Evolutionary conservation across 768 basidiomycete genomes (phyloP).

Genomic region (Leccinum broughii): DNA sequence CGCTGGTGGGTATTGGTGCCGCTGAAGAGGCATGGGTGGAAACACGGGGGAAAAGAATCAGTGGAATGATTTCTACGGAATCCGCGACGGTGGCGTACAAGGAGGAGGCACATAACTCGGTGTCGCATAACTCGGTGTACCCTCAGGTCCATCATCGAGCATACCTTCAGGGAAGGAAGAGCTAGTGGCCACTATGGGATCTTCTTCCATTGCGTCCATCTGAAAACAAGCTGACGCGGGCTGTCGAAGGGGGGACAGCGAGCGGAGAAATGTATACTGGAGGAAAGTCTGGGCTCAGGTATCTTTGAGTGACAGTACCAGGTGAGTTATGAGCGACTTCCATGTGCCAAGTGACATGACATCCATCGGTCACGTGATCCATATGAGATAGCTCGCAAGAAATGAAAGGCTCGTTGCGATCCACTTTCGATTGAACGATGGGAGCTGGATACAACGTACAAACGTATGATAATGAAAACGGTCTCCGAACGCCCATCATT

Average conservation of each 20-base stretch:
- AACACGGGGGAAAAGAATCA: constrained; percentile 8
- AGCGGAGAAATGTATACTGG: constrained; percentile 5
- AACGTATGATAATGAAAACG: constrained; percentile 2
- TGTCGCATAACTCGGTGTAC: constrained; percentile 12
- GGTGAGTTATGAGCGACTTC: constrained; percentile 6
- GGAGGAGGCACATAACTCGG: constrained; percentile 16
- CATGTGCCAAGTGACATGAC: constrained; percentile 1
- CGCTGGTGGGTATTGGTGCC: constrained; percentile 20
- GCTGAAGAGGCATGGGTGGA: constrained; percentile 15
- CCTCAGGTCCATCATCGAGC: constrained; percentile 20
- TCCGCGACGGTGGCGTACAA: constrained; percentile 19
- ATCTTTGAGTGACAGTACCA: constrained; percentile 25
- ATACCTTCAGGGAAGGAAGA: constrained; percentile 23
- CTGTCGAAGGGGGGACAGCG: background rate
- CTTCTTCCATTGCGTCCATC: constrained; percentile 38
- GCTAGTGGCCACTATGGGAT: constrained; percentile 27
- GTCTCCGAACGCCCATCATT: constrained; percentile 4
- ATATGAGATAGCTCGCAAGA: background rate
- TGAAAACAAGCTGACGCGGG: constrained; percentile 6
- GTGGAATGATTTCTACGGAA: constrained; percentile 2
- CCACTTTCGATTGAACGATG: constrained; percentile 2
- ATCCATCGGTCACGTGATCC: constrained; percentile 23
- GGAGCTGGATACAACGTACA: constrained; percentile 9
- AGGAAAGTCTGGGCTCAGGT: constrained; percentile 16
- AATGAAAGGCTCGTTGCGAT: background rate